Conservation (phyloP, 2,329 filamentous ascomycete genomes). For the Nemania abortiva region DNA sequence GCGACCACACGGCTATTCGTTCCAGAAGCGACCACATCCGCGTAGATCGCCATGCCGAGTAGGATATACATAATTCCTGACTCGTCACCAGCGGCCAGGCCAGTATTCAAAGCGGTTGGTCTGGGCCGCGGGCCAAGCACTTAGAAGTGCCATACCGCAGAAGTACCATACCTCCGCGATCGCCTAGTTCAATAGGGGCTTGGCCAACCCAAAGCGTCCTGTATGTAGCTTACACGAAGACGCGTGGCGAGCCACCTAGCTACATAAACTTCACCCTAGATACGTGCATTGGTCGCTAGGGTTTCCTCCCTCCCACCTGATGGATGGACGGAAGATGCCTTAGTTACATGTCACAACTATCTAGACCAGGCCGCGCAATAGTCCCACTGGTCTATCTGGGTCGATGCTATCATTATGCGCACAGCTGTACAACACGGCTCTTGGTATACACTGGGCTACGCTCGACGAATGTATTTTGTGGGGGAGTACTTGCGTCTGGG, state of each 20-base stretch:
- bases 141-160: background rate
- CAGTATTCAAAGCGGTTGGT: background rate
- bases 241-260: slow-evolving; percentile 3
- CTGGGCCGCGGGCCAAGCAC: background rate
- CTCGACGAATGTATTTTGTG: background rate
- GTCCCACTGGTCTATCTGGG: slow-evolving; percentile 3
- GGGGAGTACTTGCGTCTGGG: background rate
- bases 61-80: background rate
- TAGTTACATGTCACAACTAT: background rate
- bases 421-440: background rate
- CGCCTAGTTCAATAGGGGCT: background rate
- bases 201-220: background rate
- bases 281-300: background rate
- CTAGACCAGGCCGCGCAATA: background rate
- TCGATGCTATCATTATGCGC: background rate
- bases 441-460: background rate
- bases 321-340: background rate
- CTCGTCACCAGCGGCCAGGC: background rate
- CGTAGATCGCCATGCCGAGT: background rate
- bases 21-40: background rate
- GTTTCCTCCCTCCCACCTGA: background rate
- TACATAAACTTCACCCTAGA: slow-evolving; percentile 13
- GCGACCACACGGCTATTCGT: background rate
- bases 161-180: background rate
- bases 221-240: background rate